Base-by-base conservation (phyloP, 2,329 filamentous ascomycete species). In the Leptodontidium sp. region DNA sequence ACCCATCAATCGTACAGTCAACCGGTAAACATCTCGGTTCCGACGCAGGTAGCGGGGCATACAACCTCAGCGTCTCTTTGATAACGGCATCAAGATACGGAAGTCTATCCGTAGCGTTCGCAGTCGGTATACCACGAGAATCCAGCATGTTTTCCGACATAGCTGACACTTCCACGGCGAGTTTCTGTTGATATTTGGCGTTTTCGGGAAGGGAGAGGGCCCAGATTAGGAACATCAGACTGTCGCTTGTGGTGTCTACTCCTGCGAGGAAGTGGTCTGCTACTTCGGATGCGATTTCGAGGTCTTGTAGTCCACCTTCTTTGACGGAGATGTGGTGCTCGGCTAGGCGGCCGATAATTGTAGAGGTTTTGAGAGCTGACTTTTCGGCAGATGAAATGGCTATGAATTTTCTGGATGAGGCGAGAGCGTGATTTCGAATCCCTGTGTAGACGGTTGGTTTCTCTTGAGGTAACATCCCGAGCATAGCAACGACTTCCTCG, bases 211-310 rank as follows among this genome's bases (percentile, higher is more conserved):
- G 78, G 0, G 85, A 87, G 0, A 87, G 78, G 0, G 81, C 77
- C 82, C 83, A 86, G 15, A 87, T 77, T 0, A 82, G 74, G 68
- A 85, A 86, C 81, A 85, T 85, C 1, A 85, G 68, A 0, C 84
- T 84, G 61, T 87, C 84, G 29, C 83, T 83, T 0, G 84, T 86
- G 0, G 85, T 87, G 67, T 87, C 83, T 11, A 86, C 84, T 0
- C 84, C 85, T 0, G 85, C 85, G 0, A 84, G 78, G 14, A 87
- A 79, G 68, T 87, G 85, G 65, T 87, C 85, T 0, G 85, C 84
- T 14, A 80, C 82, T 74, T 87, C 85, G 0, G 84, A 84, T 0
- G 85, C 85, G 49, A 85, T 83, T 24, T 86, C 83, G 7, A 85
- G 71, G 40, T 82, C 81, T 11, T 79, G 76, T 3, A 85, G 72